phyloP scores from a whole-genome alignment of 2,329 filamentous ascomycete species.

The Aureobasidium leucospermi region DNA sequence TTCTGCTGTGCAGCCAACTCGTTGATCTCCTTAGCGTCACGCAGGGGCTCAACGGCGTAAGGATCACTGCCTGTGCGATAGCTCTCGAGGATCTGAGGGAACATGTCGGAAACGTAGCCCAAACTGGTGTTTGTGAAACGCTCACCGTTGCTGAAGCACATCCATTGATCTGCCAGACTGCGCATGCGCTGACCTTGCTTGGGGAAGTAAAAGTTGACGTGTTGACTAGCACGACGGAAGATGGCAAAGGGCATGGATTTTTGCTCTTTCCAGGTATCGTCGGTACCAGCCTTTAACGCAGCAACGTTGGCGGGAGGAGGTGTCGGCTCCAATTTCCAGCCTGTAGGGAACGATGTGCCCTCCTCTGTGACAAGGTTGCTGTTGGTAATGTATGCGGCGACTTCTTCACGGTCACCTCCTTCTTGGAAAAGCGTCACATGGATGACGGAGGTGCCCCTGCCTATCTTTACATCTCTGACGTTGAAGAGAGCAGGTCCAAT shows the following conservation, averaged over 20 bases:
- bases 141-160: constrained; percentile 52
- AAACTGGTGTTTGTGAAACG: constrained; percentile 60
- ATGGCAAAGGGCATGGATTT: constrained; percentile 36
- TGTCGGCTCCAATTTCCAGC: constrained; percentile 45
- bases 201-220: constrained; percentile 48
- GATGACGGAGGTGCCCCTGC: constrained; percentile 55
- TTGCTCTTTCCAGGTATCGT: constrained; percentile 41
- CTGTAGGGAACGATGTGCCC: constrained; percentile 50
- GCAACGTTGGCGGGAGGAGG: constrained; percentile 36
- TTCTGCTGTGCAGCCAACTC: constrained; percentile 21
- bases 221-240: constrained; percentile 44
- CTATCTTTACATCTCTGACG: constrained; percentile 58
- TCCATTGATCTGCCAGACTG: constrained; percentile 57
- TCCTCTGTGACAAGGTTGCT: constrained; percentile 53
- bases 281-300: constrained; percentile 36
- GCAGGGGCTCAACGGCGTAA: constrained; percentile 24
- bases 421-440: constrained; percentile 54
- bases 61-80: constrained; percentile 29
- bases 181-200: constrained; percentile 34
- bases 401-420: constrained; percentile 41
- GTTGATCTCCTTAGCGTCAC: constrained; percentile 22
- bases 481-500: constrained; percentile 50
- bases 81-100: constrained; percentile 56
- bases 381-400: constrained; percentile 59
- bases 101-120: constrained; percentile 61